Percentiles rank a stretch among this genome's conserved stretches.
phyloP scores from a whole-genome alignment of 1,139 yeast species.

The Suhomyces bribrorum region DNA sequence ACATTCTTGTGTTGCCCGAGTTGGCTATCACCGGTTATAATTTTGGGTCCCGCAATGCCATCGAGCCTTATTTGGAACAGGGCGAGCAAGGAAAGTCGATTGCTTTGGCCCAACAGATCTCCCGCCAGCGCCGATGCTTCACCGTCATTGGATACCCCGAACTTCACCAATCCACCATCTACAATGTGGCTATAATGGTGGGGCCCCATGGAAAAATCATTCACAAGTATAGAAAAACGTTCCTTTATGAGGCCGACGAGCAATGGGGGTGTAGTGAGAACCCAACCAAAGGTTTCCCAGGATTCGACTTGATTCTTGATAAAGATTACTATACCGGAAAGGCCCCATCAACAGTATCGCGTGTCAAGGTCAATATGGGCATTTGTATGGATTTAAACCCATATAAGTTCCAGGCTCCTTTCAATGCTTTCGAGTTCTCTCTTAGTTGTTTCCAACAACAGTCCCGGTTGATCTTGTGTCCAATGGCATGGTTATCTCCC shows the following conservation, averaged over 20 bases:
- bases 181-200: slow-evolving; percentile 73
- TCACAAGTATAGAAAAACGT: slow-evolving; percentile 74
- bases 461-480: slow-evolving; percentile 63
- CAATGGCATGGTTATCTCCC: slow-evolving; percentile 86
- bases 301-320: slow-evolving; percentile 40
- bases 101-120: slow-evolving; percentile 57
- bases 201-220: slow-evolving; percentile 58
- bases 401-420: slow-evolving; percentile 78
- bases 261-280: slow-evolving; percentile 79
- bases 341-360: slow-evolving; percentile 8
- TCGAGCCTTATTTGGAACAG: slow-evolving; percentile 60
- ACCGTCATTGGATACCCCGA: slow-evolving; percentile 89
- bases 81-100: slow-evolving; percentile 34
- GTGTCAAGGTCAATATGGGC: slow-evolving; percentile 62
- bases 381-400: slow-evolving; percentile 97
- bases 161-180: slow-evolving; percentile 37
- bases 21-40: slow-evolving; percentile 86
- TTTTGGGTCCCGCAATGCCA: slow-evolving; percentile 51
- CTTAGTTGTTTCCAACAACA: slow-evolving; percentile 48
- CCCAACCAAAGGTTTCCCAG: slow-evolving; percentile 50
- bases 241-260: slow-evolving; percentile 78
- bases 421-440: slow-evolving; percentile 72
- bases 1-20: slow-evolving; percentile 77
- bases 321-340: slow-evolving; percentile 25
- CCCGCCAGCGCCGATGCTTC: slow-evolving; percentile 56